phyloP scores from a whole-genome alignment of 176 grass and related monocot species.

The Echinochloa phyllopogon region DNA sequence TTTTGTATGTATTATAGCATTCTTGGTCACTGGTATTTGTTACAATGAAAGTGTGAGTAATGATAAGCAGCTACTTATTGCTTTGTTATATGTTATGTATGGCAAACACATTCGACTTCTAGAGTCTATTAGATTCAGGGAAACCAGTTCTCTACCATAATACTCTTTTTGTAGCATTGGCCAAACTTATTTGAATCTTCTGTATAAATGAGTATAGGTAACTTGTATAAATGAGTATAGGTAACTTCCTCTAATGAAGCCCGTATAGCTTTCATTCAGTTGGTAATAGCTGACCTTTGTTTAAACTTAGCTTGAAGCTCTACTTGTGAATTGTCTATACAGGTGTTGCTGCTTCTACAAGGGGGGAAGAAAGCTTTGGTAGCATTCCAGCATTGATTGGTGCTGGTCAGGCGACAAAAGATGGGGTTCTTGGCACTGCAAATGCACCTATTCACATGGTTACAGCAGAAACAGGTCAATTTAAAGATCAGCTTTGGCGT shows the following conservation, averaged over 20 bases:
- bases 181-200: background rate
- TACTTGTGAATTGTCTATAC: conserved; percentile 32
- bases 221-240: conserved; percentile 26
- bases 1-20: conserved; percentile 8
- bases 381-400: conserved; percentile 60
- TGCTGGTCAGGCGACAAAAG: conserved; percentile 68
- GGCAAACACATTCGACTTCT: background rate
- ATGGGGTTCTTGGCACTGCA: conserved; percentile 87
- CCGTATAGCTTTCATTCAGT: background rate
- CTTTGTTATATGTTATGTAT: background rate
- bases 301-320: conserved; percentile 19
- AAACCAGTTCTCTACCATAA: conserved; percentile 5
- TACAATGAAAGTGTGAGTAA: background rate
- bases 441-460: conserved; percentile 97
- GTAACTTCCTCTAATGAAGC: conserved; percentile 23
- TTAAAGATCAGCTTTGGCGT: conserved; percentile 97
- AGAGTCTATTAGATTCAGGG: background rate
- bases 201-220: conserved; percentile 27
- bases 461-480: conserved; percentile 93
- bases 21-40: background rate
- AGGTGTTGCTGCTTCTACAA: conserved; percentile 67
- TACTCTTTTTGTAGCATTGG: background rate
- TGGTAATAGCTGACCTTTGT: background rate
- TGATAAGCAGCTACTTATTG: background rate
- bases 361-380: conserved; percentile 63